Evolutionary conservation across 176 grass and related monocot genomes (phyloP).

Genomic region (Raddia distichophylla): DNA sequence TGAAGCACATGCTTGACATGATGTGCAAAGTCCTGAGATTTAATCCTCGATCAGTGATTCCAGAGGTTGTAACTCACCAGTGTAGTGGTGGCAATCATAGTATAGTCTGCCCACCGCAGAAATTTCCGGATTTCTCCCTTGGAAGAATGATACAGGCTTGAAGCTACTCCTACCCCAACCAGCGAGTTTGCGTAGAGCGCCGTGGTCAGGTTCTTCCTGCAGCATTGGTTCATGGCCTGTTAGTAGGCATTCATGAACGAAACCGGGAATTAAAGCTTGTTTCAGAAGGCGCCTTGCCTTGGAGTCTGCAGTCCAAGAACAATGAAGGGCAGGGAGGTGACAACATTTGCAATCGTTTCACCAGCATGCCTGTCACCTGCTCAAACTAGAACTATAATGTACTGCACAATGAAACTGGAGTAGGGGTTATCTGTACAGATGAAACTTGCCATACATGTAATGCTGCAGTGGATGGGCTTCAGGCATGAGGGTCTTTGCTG

Average conservation of each 20-base stretch:
- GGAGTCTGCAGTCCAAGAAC: constrained; percentile 77
- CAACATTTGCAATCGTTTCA: constrained; percentile 79
- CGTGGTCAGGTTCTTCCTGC: constrained; percentile 78
- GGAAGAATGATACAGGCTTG: constrained; percentile 83
- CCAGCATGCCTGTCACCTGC: constrained; percentile 78
- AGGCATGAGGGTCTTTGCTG: constrained; percentile 70
- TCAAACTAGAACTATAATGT: background rate
- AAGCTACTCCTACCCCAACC: constrained; percentile 87
- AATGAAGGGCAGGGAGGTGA: constrained; percentile 89
- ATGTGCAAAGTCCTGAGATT: background rate
- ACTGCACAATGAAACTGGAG: background rate
- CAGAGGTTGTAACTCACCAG: constrained; percentile 47
- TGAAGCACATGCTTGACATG: constrained; percentile 1
- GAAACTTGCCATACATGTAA: no score
- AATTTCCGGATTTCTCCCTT: constrained; percentile 66
- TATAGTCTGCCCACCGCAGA: constrained; percentile 90
- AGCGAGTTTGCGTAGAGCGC: constrained; percentile 81
- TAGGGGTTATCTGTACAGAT: no score
- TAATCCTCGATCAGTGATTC: background rate
- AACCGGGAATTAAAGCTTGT: background rate
- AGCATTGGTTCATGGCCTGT: constrained; percentile 22
- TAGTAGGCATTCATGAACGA: constrained; percentile 4
- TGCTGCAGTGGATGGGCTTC: constrained; percentile 73
- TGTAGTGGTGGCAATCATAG: constrained; percentile 81
- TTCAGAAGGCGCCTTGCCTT: constrained; percentile 47